A percentile compares a stretch with the other conserved stretches of the same genome.
phyloP scores from a whole-genome alignment of 2,329 filamentous ascomycete genomes.

The Thelonectria discophora region DNA sequence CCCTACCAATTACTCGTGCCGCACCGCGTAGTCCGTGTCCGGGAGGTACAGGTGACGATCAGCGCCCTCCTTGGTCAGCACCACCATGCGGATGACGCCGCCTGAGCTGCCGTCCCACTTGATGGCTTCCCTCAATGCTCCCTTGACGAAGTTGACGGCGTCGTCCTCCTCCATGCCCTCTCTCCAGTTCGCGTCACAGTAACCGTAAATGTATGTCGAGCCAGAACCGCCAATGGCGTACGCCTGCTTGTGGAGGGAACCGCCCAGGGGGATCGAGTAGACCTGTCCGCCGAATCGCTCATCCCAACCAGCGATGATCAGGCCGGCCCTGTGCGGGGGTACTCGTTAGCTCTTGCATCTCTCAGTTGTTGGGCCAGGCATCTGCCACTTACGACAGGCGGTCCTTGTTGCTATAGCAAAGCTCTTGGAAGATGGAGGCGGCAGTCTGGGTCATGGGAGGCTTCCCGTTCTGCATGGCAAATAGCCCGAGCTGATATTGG shows the following conservation, averaged over 20 bases:
- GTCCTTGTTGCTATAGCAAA: slow-evolving; percentile 99
- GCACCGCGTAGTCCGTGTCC: slow-evolving; percentile 83
- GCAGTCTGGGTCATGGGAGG: slow-evolving; percentile 93
- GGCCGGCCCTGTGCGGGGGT: slow-evolving; percentile 75
- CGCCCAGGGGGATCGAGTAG: slow-evolving; percentile 95
- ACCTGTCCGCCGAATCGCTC: slow-evolving; percentile 94
- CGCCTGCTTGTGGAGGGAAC: slow-evolving; percentile 95
- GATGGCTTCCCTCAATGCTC: slow-evolving; percentile 90
- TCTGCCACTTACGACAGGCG: slow-evolving; percentile 73
- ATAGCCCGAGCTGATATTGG: slow-evolving; percentile 93
- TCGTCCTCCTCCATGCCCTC: slow-evolving; percentile 94
- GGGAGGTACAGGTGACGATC: slow-evolving; percentile 95
- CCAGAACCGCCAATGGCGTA: slow-evolving; percentile 97
- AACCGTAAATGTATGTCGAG: slow-evolving; percentile 99
- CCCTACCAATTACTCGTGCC: slow-evolving; percentile 63
- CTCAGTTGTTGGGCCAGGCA: neutral
- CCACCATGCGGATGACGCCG: slow-evolving; percentile 97
- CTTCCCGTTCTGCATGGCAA: slow-evolving; percentile 89
- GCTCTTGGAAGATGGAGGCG: slow-evolving; percentile 94
- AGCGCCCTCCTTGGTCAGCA: slow-evolving; percentile 88
- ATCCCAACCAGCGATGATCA: slow-evolving; percentile 99
- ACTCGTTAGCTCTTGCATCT: slow-evolving; percentile 26
- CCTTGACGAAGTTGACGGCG: slow-evolving; percentile 92
- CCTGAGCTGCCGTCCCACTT: slow-evolving; percentile 99
- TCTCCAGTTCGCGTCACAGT: slow-evolving; percentile 95